A percentile compares a stretch with the other conserved stretches of the same genome.
Evolutionary conservation across 495 filamentous ascomycete species (phyloP).

Genomic region (Cenococcum geophilum): DNA sequence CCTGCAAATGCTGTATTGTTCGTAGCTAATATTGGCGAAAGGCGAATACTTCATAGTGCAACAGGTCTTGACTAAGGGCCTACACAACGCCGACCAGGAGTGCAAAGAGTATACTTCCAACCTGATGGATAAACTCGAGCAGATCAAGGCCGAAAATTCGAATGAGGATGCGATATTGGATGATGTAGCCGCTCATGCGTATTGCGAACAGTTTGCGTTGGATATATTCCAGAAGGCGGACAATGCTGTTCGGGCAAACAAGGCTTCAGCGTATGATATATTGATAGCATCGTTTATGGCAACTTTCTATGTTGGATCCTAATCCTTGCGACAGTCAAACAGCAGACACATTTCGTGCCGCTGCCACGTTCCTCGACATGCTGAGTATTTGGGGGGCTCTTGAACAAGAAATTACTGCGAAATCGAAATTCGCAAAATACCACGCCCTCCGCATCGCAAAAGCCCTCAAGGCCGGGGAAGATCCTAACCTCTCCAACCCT

Average conservation of each 20-base stretch:
- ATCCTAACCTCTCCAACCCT: conserved; percentile 88
- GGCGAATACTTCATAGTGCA: conserved; percentile 92
- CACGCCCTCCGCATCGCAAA: conserved; percentile 87
- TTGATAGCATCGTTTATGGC: conserved; percentile 2
- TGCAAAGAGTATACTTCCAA: conserved; percentile 67
- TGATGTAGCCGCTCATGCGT: conserved; percentile 77
- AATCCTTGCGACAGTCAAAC: conserved; percentile 61
- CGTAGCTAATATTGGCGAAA: conserved; percentile 36
- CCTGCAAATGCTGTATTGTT: not conserved
- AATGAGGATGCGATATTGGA: conserved; percentile 72
- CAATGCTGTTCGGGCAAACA: conserved; percentile 71
- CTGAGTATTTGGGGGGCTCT: conserved; percentile 72
- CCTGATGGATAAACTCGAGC: conserved; percentile 88
- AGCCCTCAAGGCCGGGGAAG: conserved; percentile 82
- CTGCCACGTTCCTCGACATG: conserved; percentile 84
- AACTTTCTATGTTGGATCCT: not conserved
- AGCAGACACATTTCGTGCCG: conserved; percentile 85
- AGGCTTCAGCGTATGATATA: conserved; percentile 65
- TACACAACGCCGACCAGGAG: conserved; percentile 72
- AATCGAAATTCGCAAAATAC: conserved; percentile 94
- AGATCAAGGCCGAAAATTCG: conserved; percentile 60
- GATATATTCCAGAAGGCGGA: conserved; percentile 83
- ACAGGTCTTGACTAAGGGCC: conserved; percentile 71
- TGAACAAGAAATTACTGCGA: conserved; percentile 71
- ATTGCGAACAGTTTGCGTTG: conserved; percentile 87